Conservation (phyloP, 1,139 yeast genomes). For the Geotrichum siamense region DNA sequence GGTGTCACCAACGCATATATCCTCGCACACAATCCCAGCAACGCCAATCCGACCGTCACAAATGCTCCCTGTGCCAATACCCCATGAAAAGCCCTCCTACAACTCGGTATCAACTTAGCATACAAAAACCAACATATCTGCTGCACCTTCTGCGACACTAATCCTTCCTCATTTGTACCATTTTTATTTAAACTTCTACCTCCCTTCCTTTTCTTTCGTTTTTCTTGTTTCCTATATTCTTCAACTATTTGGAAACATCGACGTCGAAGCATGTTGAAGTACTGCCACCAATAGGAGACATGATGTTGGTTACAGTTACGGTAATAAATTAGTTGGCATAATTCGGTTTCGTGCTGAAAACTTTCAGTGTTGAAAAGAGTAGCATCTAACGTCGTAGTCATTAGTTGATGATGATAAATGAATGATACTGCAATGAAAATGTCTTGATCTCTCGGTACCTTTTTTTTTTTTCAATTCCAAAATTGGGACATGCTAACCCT, state of each 20-base stretch:
- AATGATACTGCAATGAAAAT: too few species aligned
- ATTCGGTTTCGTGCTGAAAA: constrained; percentile 10
- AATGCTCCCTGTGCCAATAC: constrained; percentile 16
- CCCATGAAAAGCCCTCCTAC: constrained; percentile 12
- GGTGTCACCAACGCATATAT: constrained; percentile 7
- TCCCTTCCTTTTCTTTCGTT: background rate
- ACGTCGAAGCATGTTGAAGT: constrained; percentile 13
- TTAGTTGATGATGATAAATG: too few species aligned
- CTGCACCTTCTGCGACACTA: constrained; percentile 5
- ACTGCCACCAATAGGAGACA: constrained; percentile 15
- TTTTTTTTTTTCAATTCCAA: too few species aligned
- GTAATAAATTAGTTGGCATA: constrained; percentile 6
- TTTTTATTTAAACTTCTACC: background rate
- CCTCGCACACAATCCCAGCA: constrained; percentile 10
- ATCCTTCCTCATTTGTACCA: constrained; percentile 7
- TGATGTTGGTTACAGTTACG: constrained; percentile 14
- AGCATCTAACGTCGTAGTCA: too few species aligned
- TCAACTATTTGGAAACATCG: constrained; percentile 12
- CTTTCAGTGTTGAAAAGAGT: too few species aligned
- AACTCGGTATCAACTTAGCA: constrained; percentile 11
- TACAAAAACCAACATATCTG: constrained; percentile 10
- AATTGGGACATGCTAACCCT: too few species aligned
- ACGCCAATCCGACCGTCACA: constrained; percentile 12
- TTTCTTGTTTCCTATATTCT: constrained; percentile 1
- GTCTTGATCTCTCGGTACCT: too few species aligned